Evolutionary conservation across 1,139 yeast genomes (phyloP).

Genomic region (Eremothecium cymbalariae): DNA sequence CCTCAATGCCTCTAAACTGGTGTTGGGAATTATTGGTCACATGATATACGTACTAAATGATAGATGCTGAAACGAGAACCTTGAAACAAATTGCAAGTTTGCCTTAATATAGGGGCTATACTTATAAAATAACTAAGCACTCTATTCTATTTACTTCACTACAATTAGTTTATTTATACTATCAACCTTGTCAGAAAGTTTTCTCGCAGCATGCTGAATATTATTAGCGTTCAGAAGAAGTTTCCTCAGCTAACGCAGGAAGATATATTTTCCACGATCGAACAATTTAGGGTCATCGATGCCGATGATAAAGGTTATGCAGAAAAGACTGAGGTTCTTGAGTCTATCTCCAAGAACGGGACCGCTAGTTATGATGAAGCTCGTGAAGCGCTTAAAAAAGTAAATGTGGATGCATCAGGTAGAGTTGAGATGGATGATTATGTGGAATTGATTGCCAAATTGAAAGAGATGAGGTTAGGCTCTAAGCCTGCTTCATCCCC

Average conservation of each 20-base stretch:
- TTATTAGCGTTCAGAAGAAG: conserved; percentile 70
- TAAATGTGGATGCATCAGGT: conserved; percentile 93
- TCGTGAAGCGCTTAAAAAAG: conserved; percentile 84
- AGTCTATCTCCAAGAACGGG: conserved; percentile 72
- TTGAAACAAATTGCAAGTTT: conserved; percentile 1
- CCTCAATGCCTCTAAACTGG: too few species aligned
- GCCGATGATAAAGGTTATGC: conserved; percentile 92
- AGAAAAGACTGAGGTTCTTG: conserved; percentile 83
- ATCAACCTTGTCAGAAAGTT: neutral
- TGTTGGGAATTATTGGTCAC: too few species aligned
- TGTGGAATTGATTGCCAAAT: conserved; percentile 72
- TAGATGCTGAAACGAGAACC: neutral
- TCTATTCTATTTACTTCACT: neutral
- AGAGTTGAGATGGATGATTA: conserved; percentile 94
- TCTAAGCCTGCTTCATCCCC: conserved; percentile 33
- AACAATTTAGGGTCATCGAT: conserved; percentile 75
- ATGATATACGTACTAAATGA: too few species aligned
- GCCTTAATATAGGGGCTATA: conserved; percentile 1
- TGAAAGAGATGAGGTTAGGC: conserved; percentile 40
- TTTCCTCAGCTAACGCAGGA: conserved; percentile 80
- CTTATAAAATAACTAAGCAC: neutral
- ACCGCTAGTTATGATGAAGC: conserved; percentile 83
- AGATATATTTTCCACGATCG: conserved; percentile 77
- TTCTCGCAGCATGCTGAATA: too few species aligned
- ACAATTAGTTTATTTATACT: neutral